phyloP scores from a whole-genome alignment of 2,329 filamentous ascomycete species.

The Aspergillus tanneri region DNA sequence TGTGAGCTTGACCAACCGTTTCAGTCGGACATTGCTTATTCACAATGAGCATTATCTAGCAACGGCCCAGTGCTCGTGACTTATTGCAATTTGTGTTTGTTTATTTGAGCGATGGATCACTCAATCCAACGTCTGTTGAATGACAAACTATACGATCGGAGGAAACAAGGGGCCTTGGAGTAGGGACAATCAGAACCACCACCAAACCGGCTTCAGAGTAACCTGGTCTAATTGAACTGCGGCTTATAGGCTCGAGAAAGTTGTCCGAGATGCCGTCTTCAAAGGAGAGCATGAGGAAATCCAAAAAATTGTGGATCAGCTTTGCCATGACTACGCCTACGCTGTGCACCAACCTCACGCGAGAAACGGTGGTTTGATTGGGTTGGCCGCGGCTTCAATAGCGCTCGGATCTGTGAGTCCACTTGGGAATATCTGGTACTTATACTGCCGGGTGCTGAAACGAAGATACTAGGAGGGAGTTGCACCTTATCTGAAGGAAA shows the following conservation, averaged over 20 bases:
- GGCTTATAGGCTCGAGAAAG: conserved; percentile 71
- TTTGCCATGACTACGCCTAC: conserved; percentile 97
- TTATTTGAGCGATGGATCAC: conserved; percentile 69
- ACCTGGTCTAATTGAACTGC: conserved; percentile 8
- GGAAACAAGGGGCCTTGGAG: conserved; percentile 95
- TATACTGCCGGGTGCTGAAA: conserved; percentile 4
- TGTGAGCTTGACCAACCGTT: conserved; percentile 17
- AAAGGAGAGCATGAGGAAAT: conserved; percentile 77
- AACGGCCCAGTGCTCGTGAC: conserved; percentile 20
- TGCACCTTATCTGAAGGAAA: conserved; percentile 85
- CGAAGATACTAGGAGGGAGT: conserved; percentile 64
- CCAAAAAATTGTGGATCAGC: conserved; percentile 84
- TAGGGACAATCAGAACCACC: conserved; percentile 50
- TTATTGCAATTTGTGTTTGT: conserved; percentile 19
- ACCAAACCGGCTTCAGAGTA: background rate
- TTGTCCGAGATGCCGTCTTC: conserved; percentile 79
- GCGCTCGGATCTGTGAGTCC: conserved; percentile 82
- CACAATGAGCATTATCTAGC: conserved; percentile 31
- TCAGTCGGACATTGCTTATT: conserved; percentile 9
- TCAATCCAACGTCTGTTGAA: conserved; percentile 88
- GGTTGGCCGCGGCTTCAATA: conserved; percentile 91
- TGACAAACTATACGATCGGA: conserved; percentile 98
- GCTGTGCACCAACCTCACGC: conserved; percentile 96
- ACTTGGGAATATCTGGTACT: background rate
- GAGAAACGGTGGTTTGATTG: conserved; percentile 92